Percentiles rank a stretch among this genome's conserved stretches.
These are phyloP conservation scores for Carpinus viminea DNA, from an alignment of 306 rosid genomes.

Conservation along the genomic window DNA sequence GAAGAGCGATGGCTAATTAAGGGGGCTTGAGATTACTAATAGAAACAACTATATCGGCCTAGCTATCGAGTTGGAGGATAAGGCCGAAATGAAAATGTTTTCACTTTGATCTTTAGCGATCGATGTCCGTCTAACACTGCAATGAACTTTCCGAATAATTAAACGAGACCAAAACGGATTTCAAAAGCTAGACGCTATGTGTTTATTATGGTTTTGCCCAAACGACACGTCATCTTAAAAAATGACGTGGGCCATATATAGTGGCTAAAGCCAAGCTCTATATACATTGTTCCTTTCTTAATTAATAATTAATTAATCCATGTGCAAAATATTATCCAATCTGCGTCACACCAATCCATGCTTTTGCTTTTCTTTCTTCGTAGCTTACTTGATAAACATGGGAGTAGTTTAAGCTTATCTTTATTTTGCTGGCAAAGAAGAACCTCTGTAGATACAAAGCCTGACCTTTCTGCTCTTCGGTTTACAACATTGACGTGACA, in stretches of 20 bases:
- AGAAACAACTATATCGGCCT: no score
- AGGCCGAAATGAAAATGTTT: no score
- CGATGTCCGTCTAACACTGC: no score
- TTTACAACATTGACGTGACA: no score
- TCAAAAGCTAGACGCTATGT: background rate
- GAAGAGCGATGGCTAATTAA: no score
- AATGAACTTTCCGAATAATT: no score
- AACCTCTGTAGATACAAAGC: no score
- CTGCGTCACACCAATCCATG: background rate
- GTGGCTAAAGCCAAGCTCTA: conserved; percentile 38
- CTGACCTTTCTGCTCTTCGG: no score
- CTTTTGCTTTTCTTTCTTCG: background rate
- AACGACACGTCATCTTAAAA: conserved; percentile 12
- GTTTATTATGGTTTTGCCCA: background rate
- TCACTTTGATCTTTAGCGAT: no score
- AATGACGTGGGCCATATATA: conserved; percentile 11
- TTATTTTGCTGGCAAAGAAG: background rate
- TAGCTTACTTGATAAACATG: background rate
- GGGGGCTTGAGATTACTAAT: no score
- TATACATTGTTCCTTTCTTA: conserved; percentile 26
- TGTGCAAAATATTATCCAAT: background rate
- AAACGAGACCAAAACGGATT: no score
- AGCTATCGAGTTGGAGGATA: no score
- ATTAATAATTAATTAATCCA: background rate
- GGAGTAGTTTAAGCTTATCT: background rate